Evolutionary conservation across 1,139 yeast species (phyloP).

Genomic region (Zhuliangozyma parablackwelliae): DNA sequence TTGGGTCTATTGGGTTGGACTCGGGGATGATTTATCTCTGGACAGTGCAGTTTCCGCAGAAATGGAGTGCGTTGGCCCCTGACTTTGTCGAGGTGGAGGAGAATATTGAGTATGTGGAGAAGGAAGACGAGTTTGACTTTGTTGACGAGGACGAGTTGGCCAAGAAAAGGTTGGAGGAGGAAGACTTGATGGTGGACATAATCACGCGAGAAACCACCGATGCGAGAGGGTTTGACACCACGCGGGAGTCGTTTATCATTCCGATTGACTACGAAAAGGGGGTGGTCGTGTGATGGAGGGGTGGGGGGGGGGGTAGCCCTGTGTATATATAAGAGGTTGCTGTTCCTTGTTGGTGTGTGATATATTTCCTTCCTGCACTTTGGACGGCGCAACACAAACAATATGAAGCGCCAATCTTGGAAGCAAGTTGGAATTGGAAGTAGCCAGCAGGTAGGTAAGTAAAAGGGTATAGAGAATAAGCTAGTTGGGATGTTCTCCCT

Average conservation of each 20-base stretch:
- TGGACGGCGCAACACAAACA: too few species aligned
- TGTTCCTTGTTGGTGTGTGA: too few species aligned
- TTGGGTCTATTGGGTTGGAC: conserved; percentile 87
- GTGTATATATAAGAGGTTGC: too few species aligned
- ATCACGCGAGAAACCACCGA: conserved; percentile 56
- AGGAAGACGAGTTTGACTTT: conserved; percentile 89
- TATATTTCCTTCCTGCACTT: too few species aligned
- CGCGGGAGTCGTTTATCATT: conserved; percentile 39
- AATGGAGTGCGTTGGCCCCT: conserved; percentile 97
- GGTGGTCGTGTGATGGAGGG: conserved; percentile 3
- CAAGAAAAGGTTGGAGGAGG: conserved; percentile 60
- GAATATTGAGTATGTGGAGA: conserved; percentile 81
- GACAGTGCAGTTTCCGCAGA: conserved; percentile 81
- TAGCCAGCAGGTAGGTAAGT: too few species aligned
- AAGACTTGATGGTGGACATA: conserved; percentile 68
- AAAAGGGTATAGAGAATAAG: too few species aligned
- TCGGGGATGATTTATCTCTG: conserved; percentile 80
- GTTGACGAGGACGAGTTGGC: conserved; percentile 61
- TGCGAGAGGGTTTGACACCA: conserved; percentile 61
- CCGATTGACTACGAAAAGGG: conserved; percentile 34
- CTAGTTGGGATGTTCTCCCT: too few species aligned
- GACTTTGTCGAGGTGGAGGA: conserved; percentile 95
- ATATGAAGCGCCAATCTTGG: too few species aligned
- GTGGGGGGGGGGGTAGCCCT: background rate
- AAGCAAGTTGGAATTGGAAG: too few species aligned